Conservation (phyloP, 2,329 filamentous ascomycete genomes). For the Fusarium pseudoanthophilum region DNA sequence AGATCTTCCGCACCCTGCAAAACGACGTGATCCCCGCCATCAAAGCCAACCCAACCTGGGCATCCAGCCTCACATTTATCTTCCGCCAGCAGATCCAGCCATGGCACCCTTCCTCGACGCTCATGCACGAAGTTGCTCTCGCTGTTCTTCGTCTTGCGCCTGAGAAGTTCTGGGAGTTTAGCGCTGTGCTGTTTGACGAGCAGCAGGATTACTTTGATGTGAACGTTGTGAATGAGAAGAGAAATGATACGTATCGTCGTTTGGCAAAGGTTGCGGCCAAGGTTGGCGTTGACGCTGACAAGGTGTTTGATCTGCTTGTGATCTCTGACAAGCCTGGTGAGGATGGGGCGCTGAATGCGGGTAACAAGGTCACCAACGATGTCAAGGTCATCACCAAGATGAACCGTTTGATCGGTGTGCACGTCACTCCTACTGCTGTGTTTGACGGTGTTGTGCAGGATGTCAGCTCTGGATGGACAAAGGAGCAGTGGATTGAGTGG, state of each 20-base stretch:
- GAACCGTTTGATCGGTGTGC: slow-evolving; percentile 80
- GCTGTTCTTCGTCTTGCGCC: slow-evolving; percentile 80
- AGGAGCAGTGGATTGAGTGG: slow-evolving; percentile 88
- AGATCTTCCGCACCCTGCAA: slow-evolving; percentile 81
- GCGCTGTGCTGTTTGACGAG: slow-evolving; percentile 69
- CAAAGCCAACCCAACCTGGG: slow-evolving; percentile 65
- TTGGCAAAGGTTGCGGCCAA: slow-evolving; percentile 77
- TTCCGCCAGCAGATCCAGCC: slow-evolving; percentile 94
- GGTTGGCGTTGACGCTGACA: slow-evolving; percentile 76
- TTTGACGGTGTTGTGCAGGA: slow-evolving; percentile 88
- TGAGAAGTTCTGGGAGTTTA: slow-evolving; percentile 83
- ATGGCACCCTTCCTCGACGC: slow-evolving; percentile 89
- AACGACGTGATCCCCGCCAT: slow-evolving; percentile 72
- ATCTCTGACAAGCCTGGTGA: slow-evolving; percentile 74
- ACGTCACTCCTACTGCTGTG: slow-evolving; percentile 90
- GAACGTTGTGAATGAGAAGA: slow-evolving; percentile 81
- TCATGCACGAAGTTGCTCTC: slow-evolving; percentile 83
- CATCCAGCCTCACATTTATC: slow-evolving; percentile 74
- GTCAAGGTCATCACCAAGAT: slow-evolving; percentile 86
- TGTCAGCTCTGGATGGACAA: slow-evolving; percentile 81
- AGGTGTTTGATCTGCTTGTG: slow-evolving; percentile 74
- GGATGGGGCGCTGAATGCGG: slow-evolving; percentile 77
- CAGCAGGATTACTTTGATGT: slow-evolving; percentile 88
- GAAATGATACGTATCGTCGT: slow-evolving; percentile 85
- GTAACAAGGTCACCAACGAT: slow-evolving; percentile 86